Conservation (phyloP, 116 monocot genomes). For the Phalaenopsis hybrid region DNA sequence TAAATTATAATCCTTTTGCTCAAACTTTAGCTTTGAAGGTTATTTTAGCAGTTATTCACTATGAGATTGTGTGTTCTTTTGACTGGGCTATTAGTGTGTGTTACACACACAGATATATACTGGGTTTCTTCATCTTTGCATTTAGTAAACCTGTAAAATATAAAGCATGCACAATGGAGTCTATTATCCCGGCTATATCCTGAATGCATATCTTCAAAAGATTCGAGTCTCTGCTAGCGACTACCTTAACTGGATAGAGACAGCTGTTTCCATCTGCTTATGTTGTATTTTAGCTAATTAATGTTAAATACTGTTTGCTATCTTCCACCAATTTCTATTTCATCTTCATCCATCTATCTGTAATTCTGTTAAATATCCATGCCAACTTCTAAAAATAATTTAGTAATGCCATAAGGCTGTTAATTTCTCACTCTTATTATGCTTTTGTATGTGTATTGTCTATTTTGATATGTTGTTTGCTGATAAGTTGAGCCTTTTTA, state of each 20-base stretch:
- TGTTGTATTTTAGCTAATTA: background rate
- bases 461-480: slow-evolving; percentile 1
- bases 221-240: background rate
- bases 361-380: background rate
- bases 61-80: background rate
- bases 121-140: too few relatives aligned
- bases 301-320: background rate
- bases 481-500: slow-evolving; percentile 30
- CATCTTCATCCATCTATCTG: background rate
- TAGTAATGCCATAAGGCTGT: background rate
- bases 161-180: background rate
- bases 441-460: background rate
- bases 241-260: background rate
- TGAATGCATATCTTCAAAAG: background rate
- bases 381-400: background rate
- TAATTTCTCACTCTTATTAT: background rate
- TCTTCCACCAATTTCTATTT: background rate
- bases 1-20: background rate
- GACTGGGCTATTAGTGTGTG: background rate
- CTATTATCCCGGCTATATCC: background rate
- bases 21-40: background rate
- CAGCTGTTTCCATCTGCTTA: background rate
- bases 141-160: too few relatives aligned
- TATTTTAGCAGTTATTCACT: background rate
- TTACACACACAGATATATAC: background rate